Evolutionary conservation across 495 filamentous ascomycete genomes (phyloP), one percentile per base, ranked within the genome.

Genomic region (Podospora sp.): DNA sequence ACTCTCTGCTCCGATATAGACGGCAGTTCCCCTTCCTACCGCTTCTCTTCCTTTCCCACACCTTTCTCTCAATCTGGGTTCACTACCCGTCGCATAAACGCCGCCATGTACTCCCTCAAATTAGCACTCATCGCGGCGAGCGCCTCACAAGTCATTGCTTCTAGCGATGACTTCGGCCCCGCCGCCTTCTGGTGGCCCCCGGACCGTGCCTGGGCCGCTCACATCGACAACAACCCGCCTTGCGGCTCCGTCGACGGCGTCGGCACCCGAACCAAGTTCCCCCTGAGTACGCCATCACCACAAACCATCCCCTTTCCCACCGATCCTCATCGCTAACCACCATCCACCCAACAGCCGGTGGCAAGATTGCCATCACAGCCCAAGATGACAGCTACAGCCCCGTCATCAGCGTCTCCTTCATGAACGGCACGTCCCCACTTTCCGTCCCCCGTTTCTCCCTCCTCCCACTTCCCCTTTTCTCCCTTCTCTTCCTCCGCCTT

Each of bases 171-270:
- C 36, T 82, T 83, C 79, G 83, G 83, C 20, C 81, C 83, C n/a
- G 82, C 78, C 16, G 78, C 79, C 8, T 83, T 86, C 57, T 64
- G 82, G 65, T 86, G 83, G 83, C 84, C 83, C 1, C 73, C 75
- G n/a, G 83, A 85, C 71, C 76, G 83, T 18, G 60, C 63, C 7
- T 86, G 82, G 82, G 70, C 68, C 36, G 77, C 69, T 27, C 70
- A 74, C 1, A 67, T 75, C 4, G 83, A 84, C 68, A 85, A 83
- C 68, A 81, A 68, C 12, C 72, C 77, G 0, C 84, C 82, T 0
- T 86, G 82, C 61, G 81, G 83, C 18, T 82, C 79, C 5, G 71
- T 63, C 18, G 73, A 77, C 7, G 69, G 76, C 0, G 72, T 77
- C 11, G 61, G 50, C 2, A 82, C 81, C 59, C 72, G 82, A 40